Percentiles rank a stretch among this genome's conserved stretches.
Conservation (phyloP, 2,329 filamentous ascomycete species). For the Delphinella strobiligena region DNA sequence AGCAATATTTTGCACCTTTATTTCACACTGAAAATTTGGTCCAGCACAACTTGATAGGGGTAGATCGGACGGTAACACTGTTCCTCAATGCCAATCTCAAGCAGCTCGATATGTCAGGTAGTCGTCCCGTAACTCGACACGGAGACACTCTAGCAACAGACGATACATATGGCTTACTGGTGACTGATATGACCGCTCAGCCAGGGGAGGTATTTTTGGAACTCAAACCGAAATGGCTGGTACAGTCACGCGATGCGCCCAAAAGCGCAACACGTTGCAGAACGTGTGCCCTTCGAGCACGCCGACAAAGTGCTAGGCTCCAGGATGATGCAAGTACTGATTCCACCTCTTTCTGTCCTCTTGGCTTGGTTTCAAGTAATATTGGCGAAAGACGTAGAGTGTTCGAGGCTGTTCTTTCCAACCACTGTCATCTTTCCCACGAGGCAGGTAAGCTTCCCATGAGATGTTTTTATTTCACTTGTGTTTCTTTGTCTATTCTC, state of each 20-base stretch:
- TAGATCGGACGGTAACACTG: slow-evolving; percentile 13
- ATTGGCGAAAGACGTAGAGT: slow-evolving; percentile 13
- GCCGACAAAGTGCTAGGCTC: slow-evolving; percentile 14
- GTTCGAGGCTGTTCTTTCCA: slow-evolving; percentile 13
- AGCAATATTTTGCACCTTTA: slow-evolving; percentile 16
- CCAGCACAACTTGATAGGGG: slow-evolving; percentile 16
- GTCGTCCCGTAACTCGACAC: slow-evolving; percentile 14
- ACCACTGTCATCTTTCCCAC: not conserved
- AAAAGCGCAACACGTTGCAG: slow-evolving; percentile 28
- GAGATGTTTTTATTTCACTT: not conserved
- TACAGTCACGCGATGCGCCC: slow-evolving; percentile 34
- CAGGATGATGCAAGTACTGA: not conserved
- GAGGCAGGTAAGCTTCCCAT: not conserved
- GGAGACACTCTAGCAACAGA: slow-evolving; percentile 16
- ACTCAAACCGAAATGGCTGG: slow-evolving; percentile 38
- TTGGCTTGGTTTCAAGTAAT: slow-evolving; percentile 25
- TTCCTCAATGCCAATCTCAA: slow-evolving; percentile 16
- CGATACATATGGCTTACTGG: slow-evolving; percentile 19
- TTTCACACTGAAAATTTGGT: slow-evolving; percentile 20
- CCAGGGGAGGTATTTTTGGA: slow-evolving; percentile 21
- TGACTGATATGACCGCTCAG: slow-evolving; percentile 23
- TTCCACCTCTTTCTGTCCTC: slow-evolving; percentile 23
- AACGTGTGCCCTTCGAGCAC: slow-evolving; percentile 33
- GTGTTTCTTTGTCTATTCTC: not conserved
- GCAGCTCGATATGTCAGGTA: not conserved